Base-by-base conservation (phyloP, 129 eudicot genomes). In the Lactuca sativa region DNA sequence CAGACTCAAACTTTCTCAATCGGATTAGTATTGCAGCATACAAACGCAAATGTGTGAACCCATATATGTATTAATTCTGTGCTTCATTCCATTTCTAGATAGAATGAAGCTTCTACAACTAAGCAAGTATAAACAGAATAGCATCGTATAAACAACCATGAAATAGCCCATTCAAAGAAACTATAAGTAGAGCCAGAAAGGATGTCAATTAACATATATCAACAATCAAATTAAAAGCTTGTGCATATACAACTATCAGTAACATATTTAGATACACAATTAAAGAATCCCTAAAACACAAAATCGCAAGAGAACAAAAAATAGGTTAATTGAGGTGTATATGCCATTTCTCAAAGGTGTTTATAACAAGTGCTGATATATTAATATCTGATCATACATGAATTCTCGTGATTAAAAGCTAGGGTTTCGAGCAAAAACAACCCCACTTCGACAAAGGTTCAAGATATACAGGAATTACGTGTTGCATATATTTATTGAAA, bases 401-500 rank as follows among this genome's bases (percentile, higher is more conserved):
- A 34, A 21, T 13, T 12, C 16, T 11, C 58, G 9, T 52, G 32
- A 52, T 61, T 17, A 62, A 61, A 65, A 66, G 41, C 34, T 66
- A 74, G 73, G 79, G 67, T 66, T 74, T 74, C 61, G 36, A 66
- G 48, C 31, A 66, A 66, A 38, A 7, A 43, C 51, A 41, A 56
- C 15, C 48, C 21, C 56, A 43, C 9, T 9, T 56, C 25, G 14
- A 66, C 66, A 2, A 65, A 43, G 37, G 11, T 34, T 71, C 37
- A 32, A 33, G 51, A 44, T 12, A 32, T 21, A 48, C 52, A 44
- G 6, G 16, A 58, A 70, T n/a, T 44, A 49, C 40, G 13, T 12
- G 53, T 36, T 15, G 33, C 68, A 48, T 47, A 59, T 60, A 15
- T 13, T 11, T 14, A 74, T n/a, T 10, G 56, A 74, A 74, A 74